These are phyloP conservation scores for Backusella circina DNA, from an alignment of 192 early-diverging fungal species.

Conservation along the genomic window DNA sequence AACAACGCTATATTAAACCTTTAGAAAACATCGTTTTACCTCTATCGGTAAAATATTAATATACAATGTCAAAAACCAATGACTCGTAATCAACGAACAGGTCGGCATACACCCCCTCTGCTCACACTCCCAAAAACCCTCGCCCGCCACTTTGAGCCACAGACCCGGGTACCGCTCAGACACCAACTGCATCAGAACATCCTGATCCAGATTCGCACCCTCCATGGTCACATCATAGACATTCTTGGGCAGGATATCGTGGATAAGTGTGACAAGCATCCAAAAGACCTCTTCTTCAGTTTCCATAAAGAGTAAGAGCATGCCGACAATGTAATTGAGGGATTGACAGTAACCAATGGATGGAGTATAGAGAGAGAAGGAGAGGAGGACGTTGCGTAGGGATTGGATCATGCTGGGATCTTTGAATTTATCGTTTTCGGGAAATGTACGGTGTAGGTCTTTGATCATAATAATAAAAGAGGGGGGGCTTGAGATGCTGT, in stretches of 20 bases:
- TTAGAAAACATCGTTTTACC: slow-evolving; percentile 26
- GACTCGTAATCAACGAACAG: slow-evolving; percentile 68
- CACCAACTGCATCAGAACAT: slow-evolving; percentile 51
- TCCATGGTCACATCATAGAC: slow-evolving; percentile 74
- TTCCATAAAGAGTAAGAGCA: slow-evolving; percentile 66
- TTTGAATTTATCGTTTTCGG: slow-evolving; percentile 73
- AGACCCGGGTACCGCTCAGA: slow-evolving; percentile 44
- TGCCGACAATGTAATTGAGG: slow-evolving; percentile 77
- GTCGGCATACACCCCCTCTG: slow-evolving; percentile 53
- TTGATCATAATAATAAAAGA: not conserved
- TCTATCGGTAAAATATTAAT: slow-evolving; percentile 73
- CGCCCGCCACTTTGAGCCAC: slow-evolving; percentile 34
- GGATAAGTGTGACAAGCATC: slow-evolving; percentile 67
- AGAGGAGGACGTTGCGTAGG: slow-evolving; percentile 61
- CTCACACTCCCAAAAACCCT: slow-evolving; percentile 42
- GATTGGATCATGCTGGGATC: slow-evolving; percentile 44
- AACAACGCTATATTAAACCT: too few relatives aligned
- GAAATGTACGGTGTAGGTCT: slow-evolving; percentile 83
- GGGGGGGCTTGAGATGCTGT: not conserved
- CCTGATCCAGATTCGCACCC: slow-evolving; percentile 68
- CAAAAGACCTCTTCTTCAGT: slow-evolving; percentile 73
- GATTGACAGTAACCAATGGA: slow-evolving; percentile 83
- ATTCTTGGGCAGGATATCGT: slow-evolving; percentile 67
- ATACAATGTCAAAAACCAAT: slow-evolving; percentile 80
- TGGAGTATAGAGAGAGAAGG: slow-evolving; percentile 68